Base-by-base conservation (phyloP, 2,329 filamentous ascomycete genomes). In the Claviceps pazoutovae region DNA sequence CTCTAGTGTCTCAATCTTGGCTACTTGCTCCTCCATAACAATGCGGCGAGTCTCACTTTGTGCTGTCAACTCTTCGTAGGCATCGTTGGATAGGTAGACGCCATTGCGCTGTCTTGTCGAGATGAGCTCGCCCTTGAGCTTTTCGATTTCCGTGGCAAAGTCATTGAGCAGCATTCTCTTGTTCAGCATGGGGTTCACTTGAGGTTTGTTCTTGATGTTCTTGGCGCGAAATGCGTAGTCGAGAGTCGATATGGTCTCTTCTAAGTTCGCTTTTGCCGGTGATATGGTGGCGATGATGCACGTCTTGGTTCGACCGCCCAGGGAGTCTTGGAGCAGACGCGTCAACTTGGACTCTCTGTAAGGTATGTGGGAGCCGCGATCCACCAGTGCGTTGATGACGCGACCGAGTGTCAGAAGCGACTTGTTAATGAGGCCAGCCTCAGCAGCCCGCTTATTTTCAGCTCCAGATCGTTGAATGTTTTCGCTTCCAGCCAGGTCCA, bases 241-340 rank as follows among this genome's bases (percentile, higher is more conserved):
- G 1, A 98, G 76, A 0, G 94, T 98, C 0, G 93, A 97, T 54
- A 98, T 97, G 0, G 94, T 98, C 68, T 98, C 93, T 63, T 98
- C 93, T 1, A 98, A 74, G 60, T 97, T 98, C 68, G 84, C 90
- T 67, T 93, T 94, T 7, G 90, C 88, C 1, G 93, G 90, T 2
- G 93, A 97, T 42, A 98, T 79, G 0, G 93, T 98, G 5, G 93
- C 93, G 62, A 98, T 97, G 58, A 98, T 98, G 71, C 93, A 98
- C 0, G 93, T 98, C 65, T 98, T 98, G 1, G 94, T 98, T 50
- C 86, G 82, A 3, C 93, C 93, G 55, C 93, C 93, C 0, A 98
- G 78, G 0, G 94, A 98, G 65, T 98, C 94, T 81, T 98, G 94
- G 19, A 98, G 74, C 4, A 98, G 73, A 19, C 93, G 82, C 2